Evolutionary conservation across 306 rosid species (phyloP), one percentile per base, ranked within the genome.

Genomic region (Lupinus albus): DNA sequence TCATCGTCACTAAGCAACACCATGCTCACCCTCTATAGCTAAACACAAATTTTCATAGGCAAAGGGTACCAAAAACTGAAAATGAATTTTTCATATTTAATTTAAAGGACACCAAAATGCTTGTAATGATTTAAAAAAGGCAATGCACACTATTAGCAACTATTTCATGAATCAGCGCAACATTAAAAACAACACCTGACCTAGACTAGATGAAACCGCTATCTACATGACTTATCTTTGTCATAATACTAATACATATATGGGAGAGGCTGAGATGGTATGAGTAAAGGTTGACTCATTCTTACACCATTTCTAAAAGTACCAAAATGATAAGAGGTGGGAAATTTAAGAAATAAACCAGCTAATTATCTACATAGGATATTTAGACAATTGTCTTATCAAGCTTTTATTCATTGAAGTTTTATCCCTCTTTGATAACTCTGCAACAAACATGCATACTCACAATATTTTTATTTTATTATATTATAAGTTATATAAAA

Each of bases 121-220:
- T 25, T 12, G 42, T 7, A 18, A 35, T 50, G 65, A 28, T 60
- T 35, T 58, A 47, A 66, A 46, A 30, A 66, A 36, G 4, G 28
- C 5, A 64, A 32, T 14, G 53, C 69, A 67, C 12, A 36, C 12
- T 15, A 20, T 49, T 47, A 3, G 18, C 36, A 36, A 3, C 13
- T 30, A 25, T n/a, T 33, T 47, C 32, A 54, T 8, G 51, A 15
- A 54, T 38, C 8, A 30, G 13, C 11, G 49, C 36, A 68, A 46
- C 45, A 2, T 14, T 48, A 67, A 78, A 13, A 42, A 54, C 4
- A 55, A 68, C 25, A 36, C 41, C 33, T 62, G 41, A 14, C 41
- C 61, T 58, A 39, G 63, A 36, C 64, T 57, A 68, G 45, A 61
- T 13, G 66, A 49, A 58, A 50, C 32, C 0, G 65, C 51, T 49